These are phyloP conservation scores for Trametes polyzona DNA, from an alignment of 1,284 basidiomycete species.

Conservation along the genomic window DNA sequence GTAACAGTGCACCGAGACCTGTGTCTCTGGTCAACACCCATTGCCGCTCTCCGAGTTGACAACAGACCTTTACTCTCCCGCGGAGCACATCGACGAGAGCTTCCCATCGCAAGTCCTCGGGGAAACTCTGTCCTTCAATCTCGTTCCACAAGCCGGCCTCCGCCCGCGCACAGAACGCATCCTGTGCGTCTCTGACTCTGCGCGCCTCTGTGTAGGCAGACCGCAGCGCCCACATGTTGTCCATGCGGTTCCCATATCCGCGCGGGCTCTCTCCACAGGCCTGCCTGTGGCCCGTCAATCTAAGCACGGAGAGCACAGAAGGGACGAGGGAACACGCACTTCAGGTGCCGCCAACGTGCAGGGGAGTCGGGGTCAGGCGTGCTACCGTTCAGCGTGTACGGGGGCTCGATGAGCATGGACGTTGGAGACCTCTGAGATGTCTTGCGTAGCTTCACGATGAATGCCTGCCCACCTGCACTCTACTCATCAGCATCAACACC, in stretches of 20 bases:
- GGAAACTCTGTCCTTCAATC: constrained; percentile 61
- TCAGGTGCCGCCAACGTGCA: constrained; percentile 51
- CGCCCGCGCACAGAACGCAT: constrained; percentile 68
- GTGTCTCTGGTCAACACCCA: neutral
- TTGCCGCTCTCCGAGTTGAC: neutral
- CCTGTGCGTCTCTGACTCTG: constrained; percentile 75
- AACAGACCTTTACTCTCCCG: constrained; percentile 68
- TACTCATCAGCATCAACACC: neutral
- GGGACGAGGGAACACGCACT: constrained; percentile 29
- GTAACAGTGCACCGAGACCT: constrained; percentile 79
- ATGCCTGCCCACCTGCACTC: constrained; percentile 47
- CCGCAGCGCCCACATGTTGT: constrained; percentile 64
- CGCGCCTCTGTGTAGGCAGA: constrained; percentile 71
- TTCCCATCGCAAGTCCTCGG: constrained; percentile 83
- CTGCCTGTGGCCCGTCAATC: constrained; percentile 45
- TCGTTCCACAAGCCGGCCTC: constrained; percentile 61
- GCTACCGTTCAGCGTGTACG: constrained; percentile 42
- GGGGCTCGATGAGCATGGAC: constrained; percentile 52
- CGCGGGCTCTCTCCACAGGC: constrained; percentile 60
- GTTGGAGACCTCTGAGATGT: constrained; percentile 48
- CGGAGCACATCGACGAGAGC: constrained; percentile 86
- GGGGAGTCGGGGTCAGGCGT: constrained; percentile 33
- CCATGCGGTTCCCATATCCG: constrained; percentile 56
- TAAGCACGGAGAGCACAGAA: neutral
- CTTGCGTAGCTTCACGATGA: constrained; percentile 54